These are phyloP conservation scores for Akebia trifoliata DNA, from an alignment of 164 flowering plant genomes.

Conservation along the genomic window DNA sequence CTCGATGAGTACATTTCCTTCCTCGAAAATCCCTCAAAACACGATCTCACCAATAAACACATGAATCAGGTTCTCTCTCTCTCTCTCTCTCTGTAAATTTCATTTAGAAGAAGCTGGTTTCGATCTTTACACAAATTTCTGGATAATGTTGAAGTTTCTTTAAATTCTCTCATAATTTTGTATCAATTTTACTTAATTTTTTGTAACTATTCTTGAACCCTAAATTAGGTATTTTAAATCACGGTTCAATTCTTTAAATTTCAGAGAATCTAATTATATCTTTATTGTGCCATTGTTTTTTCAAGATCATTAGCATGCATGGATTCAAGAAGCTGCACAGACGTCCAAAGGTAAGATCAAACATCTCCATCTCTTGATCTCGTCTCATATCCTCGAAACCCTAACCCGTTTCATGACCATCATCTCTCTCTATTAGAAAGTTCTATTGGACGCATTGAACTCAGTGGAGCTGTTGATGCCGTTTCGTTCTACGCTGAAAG, in stretches of 20 bases:
- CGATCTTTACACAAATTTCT: neutral
- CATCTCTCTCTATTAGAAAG: conserved; percentile 6
- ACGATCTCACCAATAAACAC: neutral
- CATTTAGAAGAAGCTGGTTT: no score
- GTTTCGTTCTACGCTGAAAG: conserved; percentile 17
- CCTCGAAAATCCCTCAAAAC: neutral
- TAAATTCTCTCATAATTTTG: neutral
- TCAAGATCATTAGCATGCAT: conserved; percentile 18
- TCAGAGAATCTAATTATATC: no score
- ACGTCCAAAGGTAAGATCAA: conserved; percentile 6
- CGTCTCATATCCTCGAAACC: no score
- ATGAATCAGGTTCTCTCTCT: conserved; percentile 12
- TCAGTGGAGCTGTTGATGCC: conserved; percentile 4
- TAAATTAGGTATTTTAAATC: neutral
- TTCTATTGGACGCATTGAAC: conserved; percentile 6
- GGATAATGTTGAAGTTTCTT: neutral
- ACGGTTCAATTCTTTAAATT: no score
- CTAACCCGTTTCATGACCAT: no score
- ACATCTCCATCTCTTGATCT: neutral
- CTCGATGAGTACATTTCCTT: conserved; percentile 9
- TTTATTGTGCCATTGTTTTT: neutral
- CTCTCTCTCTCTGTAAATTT: conserved; percentile 2
- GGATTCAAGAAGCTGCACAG: conserved; percentile 17
- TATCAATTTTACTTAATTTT: neutral
- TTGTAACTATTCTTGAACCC: neutral